Evolutionary conservation across 139 green algal genomes (phyloP), one percentile per base, ranked within the genome.

Genomic region (Picochlorum sp.): DNA sequence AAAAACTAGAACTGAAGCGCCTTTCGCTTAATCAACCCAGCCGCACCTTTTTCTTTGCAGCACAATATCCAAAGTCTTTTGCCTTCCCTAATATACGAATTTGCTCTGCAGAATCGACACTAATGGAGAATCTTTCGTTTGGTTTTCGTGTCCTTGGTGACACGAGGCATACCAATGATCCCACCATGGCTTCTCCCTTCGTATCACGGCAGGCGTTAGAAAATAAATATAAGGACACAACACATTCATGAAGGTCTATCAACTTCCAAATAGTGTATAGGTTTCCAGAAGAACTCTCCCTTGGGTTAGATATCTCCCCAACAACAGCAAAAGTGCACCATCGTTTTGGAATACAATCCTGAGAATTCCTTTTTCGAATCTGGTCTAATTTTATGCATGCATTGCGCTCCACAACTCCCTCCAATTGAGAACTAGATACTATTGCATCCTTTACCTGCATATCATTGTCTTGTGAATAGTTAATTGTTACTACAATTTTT

Each of bases 61-160:
- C 50, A 57, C 74, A 81, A 33, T 68, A 70, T 9, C 66, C 74
- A 64, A 81, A 75, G n/a, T 81, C 72, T 9, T 53, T 18, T 14
- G 67, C 59, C 12, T 55, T 69, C 33, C 74, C 74, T 26, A 82
- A 55, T 35, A 67, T 54, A 56, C 51, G 57, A 31, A 82, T 33
- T 37, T 78, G 69, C 10, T 73, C 50, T 3, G 24, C 28, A 7
- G 54, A 69, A 41, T 69, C 33, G 10, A 70, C 39, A 22, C 65
- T 76, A 14, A 80, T 30, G 0, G 36, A 59, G 7, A 76, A 67
- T 33, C 31, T 12, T 64, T 66, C 2, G 29, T 7, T 20, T 28
- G 22, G 7, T 16, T 16, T 37, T 33, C 32, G 5, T 28, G 41
- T 61, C 30, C 44, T 72, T 16, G 65, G 67, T 18, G 24, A 50